Conservation (phyloP, 352 stramenopile genomes). For the Blastocystis sp. region DNA sequence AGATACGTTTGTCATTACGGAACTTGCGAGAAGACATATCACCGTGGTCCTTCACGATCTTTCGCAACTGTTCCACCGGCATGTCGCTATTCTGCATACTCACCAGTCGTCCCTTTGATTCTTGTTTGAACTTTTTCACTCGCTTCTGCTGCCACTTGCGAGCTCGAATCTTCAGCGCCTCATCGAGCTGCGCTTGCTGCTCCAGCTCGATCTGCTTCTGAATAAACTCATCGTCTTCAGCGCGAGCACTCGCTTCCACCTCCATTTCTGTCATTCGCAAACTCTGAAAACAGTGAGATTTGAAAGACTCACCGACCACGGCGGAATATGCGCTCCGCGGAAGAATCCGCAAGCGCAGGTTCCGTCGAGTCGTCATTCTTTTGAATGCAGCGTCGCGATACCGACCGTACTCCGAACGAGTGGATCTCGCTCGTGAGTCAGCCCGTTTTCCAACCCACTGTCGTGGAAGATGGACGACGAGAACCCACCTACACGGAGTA, state of each 20-base stretch:
- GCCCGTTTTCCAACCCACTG: neutral
- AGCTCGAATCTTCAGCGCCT: slow-evolving; percentile 5
- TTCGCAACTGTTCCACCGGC: slow-evolving; percentile 89
- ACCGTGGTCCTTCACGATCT: slow-evolving; percentile 97
- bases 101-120: slow-evolving; percentile 9
- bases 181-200: slow-evolving; percentile 38
- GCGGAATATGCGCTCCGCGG: neutral
- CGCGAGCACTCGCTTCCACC: neutral
- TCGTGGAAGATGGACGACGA: neutral
- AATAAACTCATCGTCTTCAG: slow-evolving; percentile 14
- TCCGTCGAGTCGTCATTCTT: neutral
- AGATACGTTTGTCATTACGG: slow-evolving; percentile 92
- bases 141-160: slow-evolving; percentile 50
- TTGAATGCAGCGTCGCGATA: neutral
- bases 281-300: neutral
- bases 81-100: slow-evolving; percentile 65
- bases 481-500: neutral
- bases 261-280: neutral
- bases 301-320: neutral
- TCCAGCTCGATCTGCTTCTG: slow-evolving; percentile 45
- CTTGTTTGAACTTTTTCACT: slow-evolving; percentile 47
- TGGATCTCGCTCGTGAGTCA: neutral
- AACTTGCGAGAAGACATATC: slow-evolving; percentile 99
- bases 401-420: neutral
- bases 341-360: neutral